These are phyloP conservation scores for Geranomyces variabilis DNA, from an alignment of 192 early-diverging fungal species.

Conservation along the genomic window DNA sequence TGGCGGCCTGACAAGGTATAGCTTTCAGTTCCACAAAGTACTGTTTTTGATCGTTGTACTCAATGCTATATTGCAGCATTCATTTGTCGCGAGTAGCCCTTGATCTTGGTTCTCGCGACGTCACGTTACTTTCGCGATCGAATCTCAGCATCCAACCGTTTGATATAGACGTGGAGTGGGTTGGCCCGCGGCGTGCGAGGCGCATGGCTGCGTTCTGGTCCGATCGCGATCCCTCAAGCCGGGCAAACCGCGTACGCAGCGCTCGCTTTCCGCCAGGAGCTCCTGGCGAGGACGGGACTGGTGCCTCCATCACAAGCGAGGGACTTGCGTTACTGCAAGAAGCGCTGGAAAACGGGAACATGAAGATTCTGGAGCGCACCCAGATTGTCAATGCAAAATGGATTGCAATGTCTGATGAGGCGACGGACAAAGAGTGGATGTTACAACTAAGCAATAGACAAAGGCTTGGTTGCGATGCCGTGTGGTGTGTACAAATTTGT, in stretches of 20 bases:
- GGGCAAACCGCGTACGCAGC: conserved; percentile 3
- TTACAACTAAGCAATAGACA: too few species aligned
- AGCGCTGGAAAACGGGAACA: not conserved
- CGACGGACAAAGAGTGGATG: not conserved
- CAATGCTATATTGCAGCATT: conserved; percentile 8
- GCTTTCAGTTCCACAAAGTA: too few species aligned
- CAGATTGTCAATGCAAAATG: conserved; percentile 3
- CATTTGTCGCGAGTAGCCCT: conserved; percentile 12
- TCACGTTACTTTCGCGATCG: conserved; percentile 1
- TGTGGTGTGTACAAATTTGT: too few species aligned
- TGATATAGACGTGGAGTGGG: not conserved
- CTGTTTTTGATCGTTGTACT: too few species aligned
- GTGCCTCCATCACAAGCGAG: conserved; percentile 6
- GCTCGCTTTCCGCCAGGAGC: conserved; percentile 2
- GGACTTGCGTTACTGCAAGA: not conserved
- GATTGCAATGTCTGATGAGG: not conserved
- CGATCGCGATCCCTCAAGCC: not conserved
- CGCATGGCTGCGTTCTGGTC: conserved; percentile 14
- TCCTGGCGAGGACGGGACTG: not conserved
- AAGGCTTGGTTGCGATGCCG: too few species aligned
- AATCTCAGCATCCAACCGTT: conserved; percentile 10
- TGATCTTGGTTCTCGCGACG: conserved; percentile 1
- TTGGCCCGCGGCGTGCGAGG: conserved; percentile 7
- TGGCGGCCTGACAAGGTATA: conserved; percentile 4
- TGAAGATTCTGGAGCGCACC: not conserved